phyloP scores from a whole-genome alignment of 1,284 basidiomycete genomes.

The Leccinum fallax region DNA sequence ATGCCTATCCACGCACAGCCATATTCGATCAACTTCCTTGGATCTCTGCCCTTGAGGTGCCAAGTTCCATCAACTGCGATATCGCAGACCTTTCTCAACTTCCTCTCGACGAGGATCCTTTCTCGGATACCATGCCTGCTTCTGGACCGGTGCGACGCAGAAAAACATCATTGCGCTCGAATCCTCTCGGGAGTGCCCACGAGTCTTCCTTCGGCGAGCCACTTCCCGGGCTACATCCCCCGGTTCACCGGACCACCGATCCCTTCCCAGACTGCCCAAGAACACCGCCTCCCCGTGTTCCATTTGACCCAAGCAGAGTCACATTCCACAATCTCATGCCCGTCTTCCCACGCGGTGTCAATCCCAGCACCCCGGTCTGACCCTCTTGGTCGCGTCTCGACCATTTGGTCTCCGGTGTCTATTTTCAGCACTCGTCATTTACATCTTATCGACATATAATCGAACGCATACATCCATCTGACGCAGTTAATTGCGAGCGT shows the following conservation, averaged over 20 bases:
- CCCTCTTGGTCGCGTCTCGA: background rate
- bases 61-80: constrained; percentile 46
- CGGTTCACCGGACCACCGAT: constrained; percentile 23
- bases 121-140: constrained; percentile 30
- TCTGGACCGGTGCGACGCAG: constrained; percentile 58
- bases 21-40: constrained; percentile 63
- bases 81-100: constrained; percentile 62
- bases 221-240: constrained; percentile 19
- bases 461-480: constrained; percentile 28
- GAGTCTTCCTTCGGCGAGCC: constrained; percentile 15
- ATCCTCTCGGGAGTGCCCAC: constrained; percentile 41
- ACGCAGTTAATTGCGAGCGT: constrained; percentile 34
- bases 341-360: constrained; percentile 39
- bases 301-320: constrained; percentile 47
- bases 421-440: constrained; percentile 13
- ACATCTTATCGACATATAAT: constrained; percentile 37
- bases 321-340: constrained; percentile 66
- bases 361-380: constrained; percentile 23
- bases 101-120: constrained; percentile 35
- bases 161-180: constrained; percentile 52
- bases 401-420: constrained; percentile 4
- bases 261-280: constrained; percentile 32
- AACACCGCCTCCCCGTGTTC: constrained; percentile 45
- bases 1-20: constrained; percentile 31
- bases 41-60: constrained; percentile 54